These are phyloP conservation scores for Pyracantha coccinea DNA, from an alignment of 331 rosid species.

Conservation along the genomic window DNA sequence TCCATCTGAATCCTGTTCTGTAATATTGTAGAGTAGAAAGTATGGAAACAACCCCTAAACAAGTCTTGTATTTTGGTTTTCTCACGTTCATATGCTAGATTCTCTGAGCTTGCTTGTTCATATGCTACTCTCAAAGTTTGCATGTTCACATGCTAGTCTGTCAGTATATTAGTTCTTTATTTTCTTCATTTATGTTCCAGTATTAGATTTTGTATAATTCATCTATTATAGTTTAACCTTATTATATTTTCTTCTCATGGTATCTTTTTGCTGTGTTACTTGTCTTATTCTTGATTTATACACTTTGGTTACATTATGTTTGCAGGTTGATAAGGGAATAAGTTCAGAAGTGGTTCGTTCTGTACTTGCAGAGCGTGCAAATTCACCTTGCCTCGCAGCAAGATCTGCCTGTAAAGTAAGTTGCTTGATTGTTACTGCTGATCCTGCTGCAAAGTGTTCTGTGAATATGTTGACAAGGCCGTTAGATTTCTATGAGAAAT, in stretches of 20 bases:
- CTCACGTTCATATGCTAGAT: not conserved
- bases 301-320: conserved; percentile 2
- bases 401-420: conserved; percentile 73
- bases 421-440: not conserved
- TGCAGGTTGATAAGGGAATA: conserved; percentile 81
- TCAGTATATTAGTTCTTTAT: not conserved
- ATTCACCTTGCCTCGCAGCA: conserved; percentile 68
- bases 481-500: not conserved
- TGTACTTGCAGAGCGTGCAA: conserved; percentile 69
- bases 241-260: not conserved
- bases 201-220: not conserved
- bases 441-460: not conserved
- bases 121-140: not conserved
- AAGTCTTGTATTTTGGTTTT: not conserved
- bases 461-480: not conserved
- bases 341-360: conserved; percentile 78
- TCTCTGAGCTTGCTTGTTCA: no score
- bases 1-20: not conserved
- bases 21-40: not conserved
- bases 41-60: not conserved
- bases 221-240: not conserved
- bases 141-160: not conserved
- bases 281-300: not conserved
- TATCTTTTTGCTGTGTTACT: not conserved
- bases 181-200: not conserved